Conservation (phyloP, 441 rosid genomes). For the Arabidopsis lyrata region DNA sequence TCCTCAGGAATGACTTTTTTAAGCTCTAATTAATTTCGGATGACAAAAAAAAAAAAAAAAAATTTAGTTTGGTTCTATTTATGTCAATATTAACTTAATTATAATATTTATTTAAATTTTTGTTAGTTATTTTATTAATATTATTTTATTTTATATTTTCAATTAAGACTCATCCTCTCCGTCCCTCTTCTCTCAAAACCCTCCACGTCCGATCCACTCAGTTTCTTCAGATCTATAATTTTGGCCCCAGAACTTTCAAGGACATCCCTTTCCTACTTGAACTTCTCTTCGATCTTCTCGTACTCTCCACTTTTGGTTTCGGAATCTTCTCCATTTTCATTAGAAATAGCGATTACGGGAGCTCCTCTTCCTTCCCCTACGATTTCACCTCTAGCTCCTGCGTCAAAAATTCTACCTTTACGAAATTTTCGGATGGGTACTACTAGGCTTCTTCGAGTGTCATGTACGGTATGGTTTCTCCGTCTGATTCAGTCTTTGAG, state of each 20-base stretch:
- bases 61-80: too few species aligned
- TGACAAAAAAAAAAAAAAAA: too few species aligned
- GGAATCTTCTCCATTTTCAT: constrained; percentile 71
- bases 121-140: too few species aligned
- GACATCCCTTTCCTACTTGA: constrained; percentile 72
- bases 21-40: too few species aligned
- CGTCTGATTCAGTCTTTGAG: constrained; percentile 47
- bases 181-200: too few species aligned
- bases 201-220: constrained; percentile 81
- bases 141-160: too few species aligned
- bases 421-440: background rate
- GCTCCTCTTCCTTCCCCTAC: constrained; percentile 61
- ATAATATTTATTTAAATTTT: too few species aligned
- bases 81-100: too few species aligned
- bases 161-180: too few species aligned
- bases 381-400: constrained; percentile 67
- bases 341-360: constrained; percentile 57
- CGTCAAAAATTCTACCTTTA: constrained; percentile 48
- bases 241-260: constrained; percentile 74
- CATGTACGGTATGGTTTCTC: constrained; percentile 20
- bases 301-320: constrained; percentile 61
- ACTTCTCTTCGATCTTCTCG: constrained; percentile 64
- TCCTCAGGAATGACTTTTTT: too few species aligned
- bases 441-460: constrained; percentile 37
- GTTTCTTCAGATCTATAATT: constrained; percentile 85